Conservation (phyloP, 805 yeast species). For the Saccharomycopsis sp. region DNA sequence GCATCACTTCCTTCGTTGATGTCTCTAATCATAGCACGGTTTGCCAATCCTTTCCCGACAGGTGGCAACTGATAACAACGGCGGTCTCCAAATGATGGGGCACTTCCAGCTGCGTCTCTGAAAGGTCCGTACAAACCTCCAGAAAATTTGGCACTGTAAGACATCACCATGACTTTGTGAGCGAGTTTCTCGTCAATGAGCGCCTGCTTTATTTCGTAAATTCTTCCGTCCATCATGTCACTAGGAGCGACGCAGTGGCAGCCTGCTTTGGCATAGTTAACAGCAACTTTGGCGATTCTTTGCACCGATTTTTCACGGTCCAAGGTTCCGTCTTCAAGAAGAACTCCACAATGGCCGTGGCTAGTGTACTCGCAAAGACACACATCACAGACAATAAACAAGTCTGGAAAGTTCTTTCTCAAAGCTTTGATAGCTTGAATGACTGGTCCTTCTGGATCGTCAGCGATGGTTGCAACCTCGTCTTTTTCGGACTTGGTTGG, state of each 20-base stretch:
- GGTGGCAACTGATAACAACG: conserved; percentile 89
- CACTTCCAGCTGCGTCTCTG: conserved; percentile 93
- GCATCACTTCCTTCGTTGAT: conserved; percentile 93
- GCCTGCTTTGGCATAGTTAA: conserved; percentile 91
- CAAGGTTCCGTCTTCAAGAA: conserved; percentile 80
- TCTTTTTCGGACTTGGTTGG: conserved; percentile 75
- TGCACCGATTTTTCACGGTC: conserved; percentile 67
- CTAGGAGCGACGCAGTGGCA: conserved; percentile 95
- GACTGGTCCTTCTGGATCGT: conserved; percentile 94
- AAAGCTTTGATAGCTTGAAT: conserved; percentile 68
- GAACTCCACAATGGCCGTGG: conserved; percentile 97
- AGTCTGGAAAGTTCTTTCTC: conserved; percentile 61
- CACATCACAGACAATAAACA: conserved; percentile 88
- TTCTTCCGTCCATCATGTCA: conserved; percentile 96
- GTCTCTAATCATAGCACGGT: conserved; percentile 84
- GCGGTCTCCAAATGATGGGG: conserved; percentile 87
- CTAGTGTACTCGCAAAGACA: conserved; percentile 94
- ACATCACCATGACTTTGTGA: conserved; percentile 82
- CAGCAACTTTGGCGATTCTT: conserved; percentile 90
- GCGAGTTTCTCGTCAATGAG: conserved; percentile 76
- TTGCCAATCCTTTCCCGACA: conserved; percentile 88
- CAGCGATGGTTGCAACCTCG: conserved; percentile 79
- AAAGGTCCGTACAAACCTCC: conserved; percentile 95
- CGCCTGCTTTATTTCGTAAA: conserved; percentile 80
- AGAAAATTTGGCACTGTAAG: conserved; percentile 89